Percentiles rank a stretch among this genome's conserved stretches.
Evolutionary conservation across 192 early-diverging fungal genomes (phyloP).

Genomic region (Ambispora gerdemannii): DNA sequence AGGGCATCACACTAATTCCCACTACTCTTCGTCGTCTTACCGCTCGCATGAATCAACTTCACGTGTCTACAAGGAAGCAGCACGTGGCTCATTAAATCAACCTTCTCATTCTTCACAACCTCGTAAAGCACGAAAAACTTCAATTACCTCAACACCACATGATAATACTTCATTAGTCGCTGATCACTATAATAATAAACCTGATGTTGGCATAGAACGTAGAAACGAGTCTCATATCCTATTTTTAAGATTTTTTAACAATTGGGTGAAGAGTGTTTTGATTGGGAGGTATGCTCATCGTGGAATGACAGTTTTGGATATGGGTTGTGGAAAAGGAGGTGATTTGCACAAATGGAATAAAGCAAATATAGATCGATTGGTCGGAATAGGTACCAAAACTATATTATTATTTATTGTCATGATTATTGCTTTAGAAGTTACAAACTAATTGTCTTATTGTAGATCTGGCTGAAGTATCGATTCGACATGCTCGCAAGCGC

Average conservation of each 20-base stretch:
- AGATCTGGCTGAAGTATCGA: constrained; percentile 24
- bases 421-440: not conserved
- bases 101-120: not conserved
- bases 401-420: too few species aligned
- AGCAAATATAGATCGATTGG: constrained; percentile 67
- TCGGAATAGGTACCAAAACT: constrained; percentile 80
- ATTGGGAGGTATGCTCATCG: constrained; percentile 63
- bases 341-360: constrained; percentile 79
- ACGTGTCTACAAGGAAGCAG: too few species aligned
- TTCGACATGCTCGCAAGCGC: constrained; percentile 4
- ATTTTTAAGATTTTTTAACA: constrained; percentile 88
- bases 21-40: too few species aligned
- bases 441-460: not conserved
- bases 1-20: too few species aligned
- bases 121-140: not conserved
- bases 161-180: constrained; percentile 46
- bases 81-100: not conserved
- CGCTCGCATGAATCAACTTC: too few species aligned
- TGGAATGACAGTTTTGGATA: constrained; percentile 71
- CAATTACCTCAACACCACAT: not conserved
- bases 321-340: constrained; percentile 95
- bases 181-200: constrained; percentile 81
- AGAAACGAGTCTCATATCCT: constrained; percentile 84
- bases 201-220: constrained; percentile 68
- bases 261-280: constrained; percentile 92